Evolutionary conservation across 768 basidiomycete genomes (phyloP).

Genomic region (Suillus decipiens): DNA sequence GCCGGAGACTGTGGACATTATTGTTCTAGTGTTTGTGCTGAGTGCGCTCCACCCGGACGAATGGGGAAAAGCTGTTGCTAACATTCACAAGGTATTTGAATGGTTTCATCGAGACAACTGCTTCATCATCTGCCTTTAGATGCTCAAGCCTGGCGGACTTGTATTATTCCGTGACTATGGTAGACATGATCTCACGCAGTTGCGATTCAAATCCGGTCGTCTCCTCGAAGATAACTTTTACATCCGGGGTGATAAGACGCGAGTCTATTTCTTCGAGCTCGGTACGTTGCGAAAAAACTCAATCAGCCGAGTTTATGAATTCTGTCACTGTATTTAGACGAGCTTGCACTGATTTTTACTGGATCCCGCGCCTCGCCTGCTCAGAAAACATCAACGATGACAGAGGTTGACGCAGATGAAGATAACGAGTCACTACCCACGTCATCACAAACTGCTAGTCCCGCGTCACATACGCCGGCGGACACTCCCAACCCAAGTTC

Average conservation of each 20-base stretch:
- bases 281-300: slow-evolving; percentile 44
- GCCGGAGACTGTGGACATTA: slow-evolving; percentile 78
- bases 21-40: slow-evolving; percentile 92
- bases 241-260: slow-evolving; percentile 93
- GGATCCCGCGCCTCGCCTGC: slow-evolving; percentile 47
- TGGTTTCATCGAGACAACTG: slow-evolving; percentile 7
- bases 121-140: slow-evolving; percentile 45
- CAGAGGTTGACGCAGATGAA: slow-evolving; percentile 38
- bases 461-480: slow-evolving; percentile 14
- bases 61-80: slow-evolving; percentile 82
- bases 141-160: slow-evolving; percentile 87
- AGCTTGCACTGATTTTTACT: slow-evolving; percentile 79
- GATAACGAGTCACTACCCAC: slow-evolving; percentile 13
- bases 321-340: slow-evolving; percentile 49
- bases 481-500: slow-evolving; percentile 9
- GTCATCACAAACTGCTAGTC: slow-evolving; percentile 2
- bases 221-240: slow-evolving; percentile 95
- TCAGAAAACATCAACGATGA: slow-evolving; percentile 32
- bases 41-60: slow-evolving; percentile 93
- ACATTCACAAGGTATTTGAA: slow-evolving; percentile 64
- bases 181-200: slow-evolving; percentile 90
- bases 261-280: slow-evolving; percentile 95
- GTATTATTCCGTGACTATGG: slow-evolving; percentile 94
- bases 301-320: not conserved
- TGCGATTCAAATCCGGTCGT: slow-evolving; percentile 87